phyloP scores from a whole-genome alignment of 805 yeast species.

The Candida sonorensis region DNA sequence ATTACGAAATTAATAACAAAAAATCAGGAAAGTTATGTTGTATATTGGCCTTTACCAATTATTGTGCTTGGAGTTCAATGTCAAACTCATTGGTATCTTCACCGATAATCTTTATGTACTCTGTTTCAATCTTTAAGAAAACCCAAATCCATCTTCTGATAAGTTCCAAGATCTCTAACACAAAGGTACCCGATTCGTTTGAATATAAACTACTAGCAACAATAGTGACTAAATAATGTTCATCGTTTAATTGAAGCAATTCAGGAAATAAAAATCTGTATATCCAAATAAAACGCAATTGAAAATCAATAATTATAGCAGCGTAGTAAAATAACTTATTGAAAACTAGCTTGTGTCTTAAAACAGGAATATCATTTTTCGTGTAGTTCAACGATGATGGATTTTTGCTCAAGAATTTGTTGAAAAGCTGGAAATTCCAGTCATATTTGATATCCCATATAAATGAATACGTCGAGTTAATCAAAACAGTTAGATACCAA shows the following conservation, averaged over 20 bases:
- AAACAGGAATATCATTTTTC: constrained; percentile 11
- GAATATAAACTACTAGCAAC: constrained; percentile 23
- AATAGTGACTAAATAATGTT: constrained; percentile 8
- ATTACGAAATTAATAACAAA: neutral
- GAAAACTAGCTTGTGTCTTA: constrained; percentile 28
- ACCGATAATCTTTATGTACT: constrained; percentile 33
- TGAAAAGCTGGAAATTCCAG: constrained; percentile 68
- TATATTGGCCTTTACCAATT: neutral
- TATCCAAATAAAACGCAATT: constrained; percentile 73
- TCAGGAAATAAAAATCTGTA: constrained; percentile 33
- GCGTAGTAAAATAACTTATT: constrained; percentile 38
- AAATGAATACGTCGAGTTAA: constrained; percentile 74
- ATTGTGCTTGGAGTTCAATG: constrained; percentile 16
- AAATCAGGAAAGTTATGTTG: neutral
- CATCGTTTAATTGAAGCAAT: constrained; percentile 9
- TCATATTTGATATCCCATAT: constrained; percentile 88
- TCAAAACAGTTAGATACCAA: constrained; percentile 39
- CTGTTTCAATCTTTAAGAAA: constrained; percentile 75
- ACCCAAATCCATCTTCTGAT: constrained; percentile 89
- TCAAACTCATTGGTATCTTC: constrained; percentile 3
- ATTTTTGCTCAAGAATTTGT: constrained; percentile 18
- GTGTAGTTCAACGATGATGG: too few relatives aligned
- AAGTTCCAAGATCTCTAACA: constrained; percentile 68
- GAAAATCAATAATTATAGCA: constrained; percentile 55
- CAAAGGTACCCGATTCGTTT: constrained; percentile 56